phyloP scores from a whole-genome alignment of 2,329 filamentous ascomycete genomes.

The Raffaelea arxii region DNA sequence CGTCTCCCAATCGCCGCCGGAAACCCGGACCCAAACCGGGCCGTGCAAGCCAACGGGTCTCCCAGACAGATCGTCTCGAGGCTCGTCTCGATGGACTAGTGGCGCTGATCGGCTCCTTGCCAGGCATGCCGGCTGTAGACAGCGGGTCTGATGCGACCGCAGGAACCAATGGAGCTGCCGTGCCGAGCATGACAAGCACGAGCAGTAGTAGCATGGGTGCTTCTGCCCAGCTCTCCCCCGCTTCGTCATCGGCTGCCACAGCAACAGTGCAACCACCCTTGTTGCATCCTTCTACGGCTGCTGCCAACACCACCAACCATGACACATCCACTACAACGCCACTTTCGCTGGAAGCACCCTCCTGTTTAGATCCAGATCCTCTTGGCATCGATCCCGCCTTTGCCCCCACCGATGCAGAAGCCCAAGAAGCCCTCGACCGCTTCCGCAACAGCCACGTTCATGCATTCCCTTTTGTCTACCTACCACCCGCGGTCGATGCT shows the following conservation, averaged over 20 bases:
- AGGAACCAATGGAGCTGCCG: neutral
- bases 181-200: too few relatives aligned
- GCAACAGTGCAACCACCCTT: neutral
- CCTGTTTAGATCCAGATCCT: neutral
- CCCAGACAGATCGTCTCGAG: conserved; percentile 7
- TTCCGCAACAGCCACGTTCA: conserved; percentile 14
- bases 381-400: neutral
- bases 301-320: neutral
- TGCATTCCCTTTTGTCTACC: conserved; percentile 33
- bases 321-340: neutral
- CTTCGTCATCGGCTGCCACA: neutral
- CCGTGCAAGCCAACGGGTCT: neutral
- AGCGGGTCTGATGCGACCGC: neutral
- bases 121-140: neutral
- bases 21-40: conserved; percentile 5
- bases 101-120: conserved; percentile 3
- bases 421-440: conserved; percentile 2
- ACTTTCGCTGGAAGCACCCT: neutral
- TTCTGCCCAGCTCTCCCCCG: neutral
- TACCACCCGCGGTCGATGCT: conserved; percentile 25
- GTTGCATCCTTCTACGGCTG: neutral
- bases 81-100: conserved; percentile 6
- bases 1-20: conserved; percentile 2
- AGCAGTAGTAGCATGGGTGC: neutral
- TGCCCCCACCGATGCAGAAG: neutral